Evolutionary conservation across 331 rosid genomes (phyloP).

Genomic region (Prunus yedoensis): DNA sequence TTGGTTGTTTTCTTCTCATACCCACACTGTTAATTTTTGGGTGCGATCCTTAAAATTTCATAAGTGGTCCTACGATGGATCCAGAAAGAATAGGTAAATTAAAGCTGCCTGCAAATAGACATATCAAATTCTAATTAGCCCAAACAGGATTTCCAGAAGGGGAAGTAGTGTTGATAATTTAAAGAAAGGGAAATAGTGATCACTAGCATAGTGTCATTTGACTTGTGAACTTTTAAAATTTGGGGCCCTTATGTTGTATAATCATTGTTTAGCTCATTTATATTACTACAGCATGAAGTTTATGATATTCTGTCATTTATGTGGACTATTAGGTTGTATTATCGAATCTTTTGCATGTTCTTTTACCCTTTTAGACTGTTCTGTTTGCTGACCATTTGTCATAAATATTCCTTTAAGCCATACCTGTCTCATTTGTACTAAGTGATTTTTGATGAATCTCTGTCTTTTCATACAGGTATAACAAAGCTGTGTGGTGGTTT

Average conservation of each 20-base stretch:
- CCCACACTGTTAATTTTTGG: background rate
- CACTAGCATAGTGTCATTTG: background rate
- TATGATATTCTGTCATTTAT: background rate
- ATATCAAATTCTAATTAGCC: background rate
- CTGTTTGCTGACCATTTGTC: background rate
- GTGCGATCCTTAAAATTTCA: background rate
- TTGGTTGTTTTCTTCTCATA: background rate
- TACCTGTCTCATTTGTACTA: background rate
- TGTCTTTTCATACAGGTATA: constrained; percentile 59
- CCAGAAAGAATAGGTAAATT: background rate
- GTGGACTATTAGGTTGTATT: background rate
- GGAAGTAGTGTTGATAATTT: background rate
- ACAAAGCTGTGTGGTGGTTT: constrained; percentile 81
- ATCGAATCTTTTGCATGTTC: background rate
- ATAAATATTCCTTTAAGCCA: background rate
- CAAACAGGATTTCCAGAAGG: background rate
- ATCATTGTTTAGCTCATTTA: background rate
- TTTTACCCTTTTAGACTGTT: background rate
- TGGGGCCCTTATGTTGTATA: background rate
- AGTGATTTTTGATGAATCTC: background rate
- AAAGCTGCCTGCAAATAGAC: background rate
- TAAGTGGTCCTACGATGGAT: background rate
- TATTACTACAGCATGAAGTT: background rate
- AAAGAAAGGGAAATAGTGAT: background rate
- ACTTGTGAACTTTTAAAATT: background rate